Evolutionary conservation across 2,329 filamentous ascomycete genomes (phyloP).

Genomic region (Gremmenia infestans): DNA sequence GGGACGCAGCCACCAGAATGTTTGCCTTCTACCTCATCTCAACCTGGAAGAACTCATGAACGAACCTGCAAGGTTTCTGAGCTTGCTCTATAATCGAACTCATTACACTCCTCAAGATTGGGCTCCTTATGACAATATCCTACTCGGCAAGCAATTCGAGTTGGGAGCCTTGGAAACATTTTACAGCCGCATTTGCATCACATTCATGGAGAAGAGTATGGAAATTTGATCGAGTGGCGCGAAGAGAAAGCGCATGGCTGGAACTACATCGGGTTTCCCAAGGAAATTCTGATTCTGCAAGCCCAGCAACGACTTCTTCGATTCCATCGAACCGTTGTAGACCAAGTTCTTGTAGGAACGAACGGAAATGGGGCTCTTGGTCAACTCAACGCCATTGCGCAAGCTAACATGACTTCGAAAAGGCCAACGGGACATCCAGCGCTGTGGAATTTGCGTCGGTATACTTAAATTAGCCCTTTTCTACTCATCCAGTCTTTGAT

Average conservation of each 20-base stretch:
- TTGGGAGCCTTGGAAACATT: neutral
- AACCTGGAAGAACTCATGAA: constrained; percentile 2
- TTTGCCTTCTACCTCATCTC: constrained; percentile 5
- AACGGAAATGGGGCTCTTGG: neutral
- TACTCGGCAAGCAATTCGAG: neutral
- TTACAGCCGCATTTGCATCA: constrained; percentile 1
- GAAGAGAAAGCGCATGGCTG: neutral
- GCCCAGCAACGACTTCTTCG: neutral
- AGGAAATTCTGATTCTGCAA: constrained; percentile 1
- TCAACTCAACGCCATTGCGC: neutral
- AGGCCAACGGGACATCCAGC: neutral
- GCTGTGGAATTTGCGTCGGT: constrained; percentile 4
- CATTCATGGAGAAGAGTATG: constrained; percentile 5
- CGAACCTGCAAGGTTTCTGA: constrained; percentile 1
- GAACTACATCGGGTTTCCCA: constrained; percentile 3
- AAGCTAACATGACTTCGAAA: neutral
- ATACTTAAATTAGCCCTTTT: constrained; percentile 15
- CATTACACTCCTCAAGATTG: constrained; percentile 1
- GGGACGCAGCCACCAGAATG: neutral
- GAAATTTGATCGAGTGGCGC: constrained; percentile 3
- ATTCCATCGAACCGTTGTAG: neutral
- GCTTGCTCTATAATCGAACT: constrained; percentile 2
- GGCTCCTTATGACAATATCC: neutral
- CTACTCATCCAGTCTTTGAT: constrained; percentile 6
- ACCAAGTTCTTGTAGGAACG: neutral